Evolutionary conservation across 2,329 filamentous ascomycete species (phyloP), one percentile per base, ranked within the genome.

Genomic region (Alternaria longipes): DNA sequence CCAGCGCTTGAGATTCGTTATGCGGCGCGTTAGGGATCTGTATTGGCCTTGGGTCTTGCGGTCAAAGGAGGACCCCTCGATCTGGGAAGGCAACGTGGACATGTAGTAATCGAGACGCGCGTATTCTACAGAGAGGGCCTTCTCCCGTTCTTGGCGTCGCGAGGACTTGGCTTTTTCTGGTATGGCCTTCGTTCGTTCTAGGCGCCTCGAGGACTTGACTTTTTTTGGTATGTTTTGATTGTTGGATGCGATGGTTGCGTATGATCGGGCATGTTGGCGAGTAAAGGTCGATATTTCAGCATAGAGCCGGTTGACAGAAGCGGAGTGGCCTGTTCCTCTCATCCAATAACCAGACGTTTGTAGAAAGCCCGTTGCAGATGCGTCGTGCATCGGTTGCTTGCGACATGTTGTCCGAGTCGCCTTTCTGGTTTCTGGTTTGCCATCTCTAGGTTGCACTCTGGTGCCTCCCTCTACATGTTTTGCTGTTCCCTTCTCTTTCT

Each of bases 1-100:
- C 66, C 68, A 69, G 3, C 49, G 55, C 24, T 50, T 28, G 22
- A 71, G 63, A 22, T 64, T 69, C 52, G 64, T 49, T n/a, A 75
- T 60, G 14, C 73, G 69, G 16, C 75, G 74, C 16, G 40, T 45
- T 24, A 78, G 60, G 18, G 74, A 74, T 30, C 75, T 59, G 56
- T 76, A 77, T 45, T 67, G 68, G n/a, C 74, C 75, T 30, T 70
- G 51, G 42, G 54, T 59, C 20, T 64, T 54, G 18, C 58, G 51
- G 11, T n/a, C 18, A n/a, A 40, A 40, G n/a, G 36, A 40, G n/a
- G 36, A 40, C n/a, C n/a, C 8, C 36, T 18, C 28, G 16, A 59
- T 32, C 22, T 20, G 14, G 22, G 60, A 11, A 26, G 61, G 56
- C 7, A 60, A 36, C 38, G 51, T 51, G 26, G 59, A 44, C 58